Evolutionary conservation across 148 eudicot species (phyloP).

Genomic region (Diospyros lotus): DNA sequence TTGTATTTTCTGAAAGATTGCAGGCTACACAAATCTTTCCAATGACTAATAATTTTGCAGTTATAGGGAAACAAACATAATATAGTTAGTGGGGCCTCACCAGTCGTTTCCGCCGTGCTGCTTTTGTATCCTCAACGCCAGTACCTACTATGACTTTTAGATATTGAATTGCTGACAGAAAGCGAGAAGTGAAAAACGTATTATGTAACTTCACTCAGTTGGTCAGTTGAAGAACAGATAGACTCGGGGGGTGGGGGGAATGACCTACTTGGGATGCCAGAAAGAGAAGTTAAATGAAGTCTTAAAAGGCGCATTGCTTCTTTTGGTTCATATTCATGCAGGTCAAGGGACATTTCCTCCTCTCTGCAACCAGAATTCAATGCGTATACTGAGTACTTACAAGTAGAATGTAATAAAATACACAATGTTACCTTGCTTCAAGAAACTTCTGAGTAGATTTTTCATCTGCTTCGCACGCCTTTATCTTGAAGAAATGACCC

Average conservation of each 20-base stretch:
- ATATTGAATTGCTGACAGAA: conserved; percentile 42
- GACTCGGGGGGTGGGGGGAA: not conserved
- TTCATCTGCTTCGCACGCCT: conserved; percentile 72
- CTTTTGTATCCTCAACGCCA: conserved; percentile 31
- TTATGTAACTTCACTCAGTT: conserved; percentile 7
- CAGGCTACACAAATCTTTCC: not conserved
- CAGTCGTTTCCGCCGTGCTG: conserved; percentile 37
- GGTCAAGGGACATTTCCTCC: conserved; percentile 42
- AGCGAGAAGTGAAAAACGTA: conserved; percentile 3
- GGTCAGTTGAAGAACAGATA: conserved; percentile 4
- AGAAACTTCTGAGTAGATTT: conserved; percentile 43
- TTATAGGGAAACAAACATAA: no score
- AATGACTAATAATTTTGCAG: no score
- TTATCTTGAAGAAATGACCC: conserved; percentile 59
- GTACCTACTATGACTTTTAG: conserved; percentile 49
- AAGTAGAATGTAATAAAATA: not conserved
- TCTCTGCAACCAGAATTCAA: conserved; percentile 27
- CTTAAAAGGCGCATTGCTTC: conserved; percentile 52
- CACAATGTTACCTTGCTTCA: conserved; percentile 40
- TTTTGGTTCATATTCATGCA: conserved; percentile 45
- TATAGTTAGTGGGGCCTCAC: conserved; percentile 14
- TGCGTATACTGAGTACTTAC: not conserved
- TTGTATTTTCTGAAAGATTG: not conserved
- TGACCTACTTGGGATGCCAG: conserved; percentile 53
- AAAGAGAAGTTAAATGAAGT: conserved; percentile 42